Evolutionary conservation across 148 eudicot species (phyloP).

Genomic region (Rhododendron molle): DNA sequence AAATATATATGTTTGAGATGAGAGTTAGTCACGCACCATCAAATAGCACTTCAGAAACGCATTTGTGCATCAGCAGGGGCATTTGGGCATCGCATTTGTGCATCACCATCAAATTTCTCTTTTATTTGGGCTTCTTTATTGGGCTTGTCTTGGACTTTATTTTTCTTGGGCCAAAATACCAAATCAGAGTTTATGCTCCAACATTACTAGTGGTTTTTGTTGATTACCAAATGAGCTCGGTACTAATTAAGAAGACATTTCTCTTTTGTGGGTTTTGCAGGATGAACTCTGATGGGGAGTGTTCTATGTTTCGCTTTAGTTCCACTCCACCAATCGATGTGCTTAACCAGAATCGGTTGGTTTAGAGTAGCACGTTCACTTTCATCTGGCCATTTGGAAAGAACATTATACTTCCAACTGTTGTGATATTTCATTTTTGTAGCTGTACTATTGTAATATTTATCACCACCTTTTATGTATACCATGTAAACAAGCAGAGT

Average conservation of each 20-base stretch:
- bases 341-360: background rate
- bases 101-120: too few relatives aligned
- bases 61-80: background rate
- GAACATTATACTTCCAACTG: background rate
- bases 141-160: too few relatives aligned
- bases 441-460: background rate
- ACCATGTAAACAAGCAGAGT: background rate
- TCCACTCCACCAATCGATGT: background rate
- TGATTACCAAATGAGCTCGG: background rate
- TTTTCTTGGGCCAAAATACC: too few relatives aligned
- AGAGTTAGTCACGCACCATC: background rate
- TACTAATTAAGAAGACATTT: background rate
- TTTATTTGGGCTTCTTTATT: too few relatives aligned
- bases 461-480: background rate
- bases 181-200: too few relatives aligned
- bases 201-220: background rate
- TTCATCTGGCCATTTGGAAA: background rate
- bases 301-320: background rate
- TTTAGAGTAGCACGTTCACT: background rate
- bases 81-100: too few relatives aligned
- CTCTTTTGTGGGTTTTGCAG: constrained; percentile 27
- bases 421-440: background rate
- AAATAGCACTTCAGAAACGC: background rate
- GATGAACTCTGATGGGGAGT: constrained; percentile 46
- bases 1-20: background rate